These are phyloP conservation scores for Parsonsia alboflavescens DNA, from an alignment of 257 asterid genomes.

Conservation along the genomic window DNA sequence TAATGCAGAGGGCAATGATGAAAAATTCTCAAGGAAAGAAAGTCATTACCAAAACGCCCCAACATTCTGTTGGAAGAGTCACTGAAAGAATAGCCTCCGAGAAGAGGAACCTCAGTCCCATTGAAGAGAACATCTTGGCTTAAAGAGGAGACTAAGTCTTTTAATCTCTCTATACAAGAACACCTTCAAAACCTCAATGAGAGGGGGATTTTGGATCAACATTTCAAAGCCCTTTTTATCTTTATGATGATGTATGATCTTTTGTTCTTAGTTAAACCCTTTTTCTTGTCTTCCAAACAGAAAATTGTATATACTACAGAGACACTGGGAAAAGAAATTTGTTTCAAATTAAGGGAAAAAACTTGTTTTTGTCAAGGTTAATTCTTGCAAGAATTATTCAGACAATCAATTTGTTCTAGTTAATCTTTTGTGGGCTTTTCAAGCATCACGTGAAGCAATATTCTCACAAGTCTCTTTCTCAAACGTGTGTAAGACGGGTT, in stretches of 20 bases:
- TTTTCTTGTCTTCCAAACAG: not conserved
- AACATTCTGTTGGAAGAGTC: constrained; percentile 26
- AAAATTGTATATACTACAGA: not conserved
- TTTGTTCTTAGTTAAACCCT: no score
- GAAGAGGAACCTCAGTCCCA: constrained; percentile 41
- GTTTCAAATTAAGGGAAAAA: not conserved
- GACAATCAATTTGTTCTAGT: no score
- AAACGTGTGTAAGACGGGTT: no score
- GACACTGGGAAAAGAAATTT: not conserved
- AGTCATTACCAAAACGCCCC: constrained; percentile 29
- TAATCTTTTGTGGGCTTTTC: no score
- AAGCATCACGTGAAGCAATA: no score
- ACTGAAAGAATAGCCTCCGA: constrained; percentile 48
- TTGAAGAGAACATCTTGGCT: constrained; percentile 22
- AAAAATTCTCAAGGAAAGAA: constrained; percentile 29
- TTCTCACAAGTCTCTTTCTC: no score
- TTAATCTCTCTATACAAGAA: not conserved
- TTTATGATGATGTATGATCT: no score
- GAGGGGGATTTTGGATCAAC: not conserved
- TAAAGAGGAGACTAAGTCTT: not conserved
- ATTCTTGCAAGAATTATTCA: no score
- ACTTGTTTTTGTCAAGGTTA: no score
- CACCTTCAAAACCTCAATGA: not conserved
- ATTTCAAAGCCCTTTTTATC: no score
- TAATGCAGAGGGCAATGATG: constrained; percentile 59